phyloP scores from a whole-genome alignment of 2,329 filamentous ascomycete genomes.

The Colletotrichum sidae region DNA sequence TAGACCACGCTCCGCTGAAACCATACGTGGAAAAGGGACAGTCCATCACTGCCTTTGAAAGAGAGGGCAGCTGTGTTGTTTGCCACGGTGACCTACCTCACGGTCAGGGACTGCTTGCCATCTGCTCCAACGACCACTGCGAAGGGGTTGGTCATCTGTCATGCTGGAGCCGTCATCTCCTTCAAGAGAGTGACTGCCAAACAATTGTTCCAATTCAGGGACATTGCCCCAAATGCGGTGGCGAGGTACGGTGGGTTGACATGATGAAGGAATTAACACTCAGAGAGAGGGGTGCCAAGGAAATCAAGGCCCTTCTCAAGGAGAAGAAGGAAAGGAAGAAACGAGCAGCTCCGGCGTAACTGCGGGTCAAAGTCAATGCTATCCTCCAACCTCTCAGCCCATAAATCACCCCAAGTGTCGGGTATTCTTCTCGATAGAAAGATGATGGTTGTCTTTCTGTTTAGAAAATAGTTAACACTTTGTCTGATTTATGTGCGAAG shows the following conservation, averaged over 20 bases:
- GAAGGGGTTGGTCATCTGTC: conserved; percentile 69
- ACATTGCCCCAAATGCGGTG: conserved; percentile 76
- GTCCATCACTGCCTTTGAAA: conserved; percentile 66
- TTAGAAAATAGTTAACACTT: no score
- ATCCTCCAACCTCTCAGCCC: neutral
- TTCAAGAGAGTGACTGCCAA: conserved; percentile 51
- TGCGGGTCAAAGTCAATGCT: neutral
- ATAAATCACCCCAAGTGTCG: no score
- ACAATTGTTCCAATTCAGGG: conserved; percentile 76
- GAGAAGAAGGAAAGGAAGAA: conserved; percentile 42
- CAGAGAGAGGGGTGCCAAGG: conserved; percentile 75
- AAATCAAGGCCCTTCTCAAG: conserved; percentile 74
- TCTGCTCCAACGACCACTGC: conserved; percentile 66
- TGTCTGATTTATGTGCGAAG: no score
- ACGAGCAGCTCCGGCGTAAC: conserved; percentile 11
- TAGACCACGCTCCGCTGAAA: conserved; percentile 67
- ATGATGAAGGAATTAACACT: conserved; percentile 87
- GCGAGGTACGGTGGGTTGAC: conserved; percentile 74
- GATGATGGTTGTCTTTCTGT: no score
- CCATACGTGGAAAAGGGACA: conserved; percentile 67
- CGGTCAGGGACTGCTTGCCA: conserved; percentile 64
- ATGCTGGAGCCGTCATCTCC: conserved; percentile 68
- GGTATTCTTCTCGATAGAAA: no score
- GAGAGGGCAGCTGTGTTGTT: conserved; percentile 65
- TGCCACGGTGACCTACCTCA: conserved; percentile 60